Evolutionary conservation across 129 eudicot species (phyloP).

Genomic region (Silybum marianum): DNA sequence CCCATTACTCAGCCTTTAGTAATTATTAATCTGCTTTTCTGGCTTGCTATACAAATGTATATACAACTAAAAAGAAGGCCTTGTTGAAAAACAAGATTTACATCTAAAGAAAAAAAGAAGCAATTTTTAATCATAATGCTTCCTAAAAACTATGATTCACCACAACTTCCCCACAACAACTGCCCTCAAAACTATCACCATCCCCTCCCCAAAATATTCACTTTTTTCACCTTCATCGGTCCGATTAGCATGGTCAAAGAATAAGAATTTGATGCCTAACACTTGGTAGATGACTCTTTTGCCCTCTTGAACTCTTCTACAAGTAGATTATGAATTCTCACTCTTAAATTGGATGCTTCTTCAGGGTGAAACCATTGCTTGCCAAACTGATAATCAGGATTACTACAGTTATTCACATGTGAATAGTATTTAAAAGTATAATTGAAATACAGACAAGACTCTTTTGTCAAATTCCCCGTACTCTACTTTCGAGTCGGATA

Average conservation of each 20-base stretch:
- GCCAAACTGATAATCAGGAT: slow-evolving; percentile 54
- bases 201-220: not conserved
- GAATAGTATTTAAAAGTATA: slow-evolving; percentile 1
- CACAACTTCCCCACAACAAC: not conserved
- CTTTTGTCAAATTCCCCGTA: not conserved
- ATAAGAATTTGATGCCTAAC: not conserved
- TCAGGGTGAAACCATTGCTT: slow-evolving; percentile 75
- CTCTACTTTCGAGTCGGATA: not conserved
- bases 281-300: slow-evolving; percentile 17
- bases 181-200: not conserved
- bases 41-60: slow-evolving; percentile 41
- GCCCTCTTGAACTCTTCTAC: slow-evolving; percentile 51
- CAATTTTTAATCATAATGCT: slow-evolving; percentile 20
- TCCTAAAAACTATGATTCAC: not conserved
- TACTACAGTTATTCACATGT: slow-evolving; percentile 22
- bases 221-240: not conserved
- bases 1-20: slow-evolving; percentile 1
- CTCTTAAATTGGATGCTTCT: slow-evolving; percentile 76
- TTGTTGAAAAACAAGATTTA: slow-evolving; percentile 17
- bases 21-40: slow-evolving; percentile 7
- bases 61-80: slow-evolving; percentile 17
- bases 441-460: not conserved
- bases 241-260: not conserved
- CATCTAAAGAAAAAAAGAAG: slow-evolving; percentile 17
- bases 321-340: slow-evolving; percentile 46